Percentiles rank a stretch among this genome's conserved stretches.
Conservation (phyloP, 495 filamentous ascomycete species). For the Penicillium maclennaniae region DNA sequence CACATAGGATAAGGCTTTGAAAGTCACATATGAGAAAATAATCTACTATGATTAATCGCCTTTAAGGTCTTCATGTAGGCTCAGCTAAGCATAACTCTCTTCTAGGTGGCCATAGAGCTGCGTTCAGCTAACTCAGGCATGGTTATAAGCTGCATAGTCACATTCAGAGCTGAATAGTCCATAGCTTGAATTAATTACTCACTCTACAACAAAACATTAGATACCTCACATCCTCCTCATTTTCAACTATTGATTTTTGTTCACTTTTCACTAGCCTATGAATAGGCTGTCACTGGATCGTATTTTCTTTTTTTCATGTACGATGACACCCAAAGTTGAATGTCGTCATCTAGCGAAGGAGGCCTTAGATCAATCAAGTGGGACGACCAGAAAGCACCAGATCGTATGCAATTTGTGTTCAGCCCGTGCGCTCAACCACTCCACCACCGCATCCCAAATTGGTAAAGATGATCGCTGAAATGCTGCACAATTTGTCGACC, state of each 20-base stretch:
- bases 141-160: too few relatives aligned
- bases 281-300: too few relatives aligned
- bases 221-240: too few relatives aligned
- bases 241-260: too few relatives aligned
- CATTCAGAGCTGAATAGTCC: too few relatives aligned
- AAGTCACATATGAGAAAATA: background rate
- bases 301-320: too few relatives aligned
- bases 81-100: background rate
- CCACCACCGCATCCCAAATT: background rate
- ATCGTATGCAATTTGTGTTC: background rate
- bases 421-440: conserved; percentile 1
- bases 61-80: background rate
- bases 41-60: background rate
- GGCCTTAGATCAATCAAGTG: background rate
- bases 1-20: background rate
- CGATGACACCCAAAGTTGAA: too few relatives aligned
- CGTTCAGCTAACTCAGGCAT: too few relatives aligned
- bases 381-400: background rate
- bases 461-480: conserved; percentile 3
- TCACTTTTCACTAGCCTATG: too few relatives aligned
- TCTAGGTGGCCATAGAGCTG: background rate
- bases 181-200: too few relatives aligned
- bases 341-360: background rate
- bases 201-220: too few relatives aligned
- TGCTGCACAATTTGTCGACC: background rate